Evolutionary conservation across 2,329 filamentous ascomycete species (phyloP).

Genomic region (Microascus cirrosus): DNA sequence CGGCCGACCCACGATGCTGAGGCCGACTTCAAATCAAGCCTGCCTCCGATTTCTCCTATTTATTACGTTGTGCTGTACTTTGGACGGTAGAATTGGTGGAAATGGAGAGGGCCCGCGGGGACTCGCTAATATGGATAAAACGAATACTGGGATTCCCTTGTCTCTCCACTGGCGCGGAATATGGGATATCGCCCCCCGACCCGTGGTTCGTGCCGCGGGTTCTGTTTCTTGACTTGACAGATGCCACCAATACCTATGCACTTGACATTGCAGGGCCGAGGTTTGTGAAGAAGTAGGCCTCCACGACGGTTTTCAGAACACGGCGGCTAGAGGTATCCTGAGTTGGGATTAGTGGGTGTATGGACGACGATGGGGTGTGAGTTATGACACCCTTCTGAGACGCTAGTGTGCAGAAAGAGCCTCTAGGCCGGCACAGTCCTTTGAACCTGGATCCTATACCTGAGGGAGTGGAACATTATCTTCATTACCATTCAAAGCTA

Average conservation of each 20-base stretch:
- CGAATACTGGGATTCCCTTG: background rate
- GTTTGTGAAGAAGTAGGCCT: background rate
- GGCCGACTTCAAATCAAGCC: background rate
- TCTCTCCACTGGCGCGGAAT: background rate
- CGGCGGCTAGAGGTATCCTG: background rate
- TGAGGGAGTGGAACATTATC: too few relatives aligned
- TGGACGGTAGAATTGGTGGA: background rate
- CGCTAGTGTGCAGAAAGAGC: too few relatives aligned
- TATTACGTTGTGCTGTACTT: background rate
- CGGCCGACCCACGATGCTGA: background rate
- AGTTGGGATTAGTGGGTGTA: too few relatives aligned
- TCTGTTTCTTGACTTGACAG: background rate
- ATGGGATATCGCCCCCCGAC: background rate
- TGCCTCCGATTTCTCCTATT: background rate
- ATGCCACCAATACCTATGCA: background rate
- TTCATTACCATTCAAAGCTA: too few relatives aligned
- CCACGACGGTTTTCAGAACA: background rate
- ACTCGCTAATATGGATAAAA: background rate
- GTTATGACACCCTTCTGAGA: too few relatives aligned
- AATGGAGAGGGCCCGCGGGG: background rate
- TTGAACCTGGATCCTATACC: too few relatives aligned
- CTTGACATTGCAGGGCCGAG: background rate
- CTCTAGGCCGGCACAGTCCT: too few relatives aligned
- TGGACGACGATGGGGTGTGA: too few relatives aligned
- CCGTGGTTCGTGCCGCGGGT: background rate